Base-by-base conservation (phyloP, 176 grass and related monocot species). In the Phoenix dactylifera region DNA sequence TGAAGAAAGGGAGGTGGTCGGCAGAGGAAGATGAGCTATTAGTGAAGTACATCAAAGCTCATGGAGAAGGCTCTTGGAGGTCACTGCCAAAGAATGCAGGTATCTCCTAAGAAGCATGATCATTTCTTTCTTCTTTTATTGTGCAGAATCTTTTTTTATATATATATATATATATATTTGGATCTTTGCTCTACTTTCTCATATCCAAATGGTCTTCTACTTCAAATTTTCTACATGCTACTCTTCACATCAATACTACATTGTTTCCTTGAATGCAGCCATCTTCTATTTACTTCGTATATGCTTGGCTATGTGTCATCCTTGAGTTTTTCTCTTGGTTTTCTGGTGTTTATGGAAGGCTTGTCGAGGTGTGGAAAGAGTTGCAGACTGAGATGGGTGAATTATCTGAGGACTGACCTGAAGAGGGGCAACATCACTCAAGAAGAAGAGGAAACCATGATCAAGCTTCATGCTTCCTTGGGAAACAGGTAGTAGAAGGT, bases 81-180 rank as follows among this genome's bases (percentile, higher is more conserved):
- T 87, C 91, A 35, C 78, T 96, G 19, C 91, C 91, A 59, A 90
- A 90, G 80, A 90, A 96, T 85, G 86, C 91, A 77, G 91, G 86
- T 95, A 69, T 19, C 2, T 69, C 24, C 10, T 44, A 14, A 3
- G 10, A 44, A 44, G 2, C 35, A 44, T 0, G 35, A 44, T 44
- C 7, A 3, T 44, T 44, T 14, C 9, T 44, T 44, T 44, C 7
- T 44, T 44, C 35, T 44, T 44, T 14, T 14, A 44, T 44, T 0
- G 28, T 6, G 28, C 28, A 30, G 28, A 4, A 6, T 30, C 28
- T 30, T 30, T 5, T 29, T 6, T 6, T 23, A 6, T 62, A 17
- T 61, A 32, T 4, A 15, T 7, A 3, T 6, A 6, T 23, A 6
- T 62, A 17, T 61, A 32, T 4, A 15, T 7, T 3, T 30, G 19